Percentiles rank a stretch among this genome's conserved stretches.
Evolutionary conservation across 345 rosid species (phyloP).

Genomic region (Iberis pinnata): DNA sequence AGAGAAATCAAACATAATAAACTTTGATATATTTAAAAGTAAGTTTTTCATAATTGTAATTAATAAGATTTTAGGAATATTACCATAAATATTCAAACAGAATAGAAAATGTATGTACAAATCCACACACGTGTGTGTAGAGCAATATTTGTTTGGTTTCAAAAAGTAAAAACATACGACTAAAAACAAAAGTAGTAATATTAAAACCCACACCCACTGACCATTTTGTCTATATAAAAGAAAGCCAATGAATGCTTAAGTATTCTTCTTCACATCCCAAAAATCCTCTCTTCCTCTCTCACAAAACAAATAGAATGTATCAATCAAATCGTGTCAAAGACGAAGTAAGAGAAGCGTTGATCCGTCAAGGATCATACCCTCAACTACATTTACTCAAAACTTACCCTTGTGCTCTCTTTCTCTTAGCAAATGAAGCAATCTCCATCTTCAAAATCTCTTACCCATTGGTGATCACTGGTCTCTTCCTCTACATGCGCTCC

Average conservation of each 20-base stretch:
- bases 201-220: constrained; percentile 10
- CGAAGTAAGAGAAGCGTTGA: constrained; percentile 11
- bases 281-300: background rate
- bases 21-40: no score
- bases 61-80: no score
- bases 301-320: constrained; percentile 18
- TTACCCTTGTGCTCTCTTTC: constrained; percentile 21
- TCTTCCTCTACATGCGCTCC: constrained; percentile 70
- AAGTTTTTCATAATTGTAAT: no score
- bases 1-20: no score
- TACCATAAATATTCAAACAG: no score
- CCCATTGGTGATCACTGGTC: constrained; percentile 70
- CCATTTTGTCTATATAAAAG: constrained; percentile 20
- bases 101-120: no score
- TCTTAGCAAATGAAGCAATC: constrained; percentile 39
- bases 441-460: constrained; percentile 49
- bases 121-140: no score
- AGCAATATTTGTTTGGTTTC: no score
- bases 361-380: background rate
- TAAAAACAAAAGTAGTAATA: background rate
- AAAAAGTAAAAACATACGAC: no score
- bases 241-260: constrained; percentile 19
- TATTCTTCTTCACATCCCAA: constrained; percentile 22
- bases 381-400: constrained; percentile 9
- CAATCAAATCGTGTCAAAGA: constrained; percentile 22